Evolutionary conservation across 768 basidiomycete species (phyloP).

Genomic region (Boletus vermiculosoides): DNA sequence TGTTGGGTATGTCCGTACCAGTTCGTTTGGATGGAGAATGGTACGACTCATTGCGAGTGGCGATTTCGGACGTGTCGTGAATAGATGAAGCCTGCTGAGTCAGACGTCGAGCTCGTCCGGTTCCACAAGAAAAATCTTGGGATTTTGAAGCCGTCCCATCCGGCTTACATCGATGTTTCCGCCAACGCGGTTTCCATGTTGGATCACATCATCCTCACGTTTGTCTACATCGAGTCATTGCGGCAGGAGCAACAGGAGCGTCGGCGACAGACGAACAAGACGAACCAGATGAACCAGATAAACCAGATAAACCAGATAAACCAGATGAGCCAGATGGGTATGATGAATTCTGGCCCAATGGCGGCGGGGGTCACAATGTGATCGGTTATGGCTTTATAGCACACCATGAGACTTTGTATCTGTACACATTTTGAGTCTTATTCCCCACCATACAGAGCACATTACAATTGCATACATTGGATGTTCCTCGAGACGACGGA

Average conservation of each 20-base stretch:
- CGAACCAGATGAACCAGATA: not conserved
- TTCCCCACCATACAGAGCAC: not conserved
- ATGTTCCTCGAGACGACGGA: not conserved
- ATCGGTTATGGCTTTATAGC: not conserved
- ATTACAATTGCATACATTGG: not conserved
- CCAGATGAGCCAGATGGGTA: not conserved
- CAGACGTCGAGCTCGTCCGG: slow-evolving; percentile 20
- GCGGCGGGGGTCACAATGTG: not conserved
- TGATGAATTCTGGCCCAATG: not conserved
- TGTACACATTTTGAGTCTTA: not conserved
- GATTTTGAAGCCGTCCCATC: slow-evolving; percentile 17
- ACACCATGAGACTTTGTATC: no score
- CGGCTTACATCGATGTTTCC: slow-evolving; percentile 26
- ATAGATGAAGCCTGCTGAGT: slow-evolving; percentile 20
- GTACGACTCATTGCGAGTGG: not conserved
- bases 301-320: not conserved
- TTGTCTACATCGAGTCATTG: slow-evolving; percentile 22
- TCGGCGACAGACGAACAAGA: not conserved
- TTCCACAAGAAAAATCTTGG: slow-evolving; percentile 27
- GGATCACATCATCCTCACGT: slow-evolving; percentile 30
- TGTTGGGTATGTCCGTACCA: slow-evolving; percentile 23
- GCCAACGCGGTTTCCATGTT: slow-evolving; percentile 15
- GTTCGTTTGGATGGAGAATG: not conserved
- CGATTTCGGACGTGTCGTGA: not conserved
- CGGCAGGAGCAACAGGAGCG: slow-evolving; percentile 6